Conservation (phyloP, 768 basidiomycete species). For the Coprinopsis cinerea region DNA sequence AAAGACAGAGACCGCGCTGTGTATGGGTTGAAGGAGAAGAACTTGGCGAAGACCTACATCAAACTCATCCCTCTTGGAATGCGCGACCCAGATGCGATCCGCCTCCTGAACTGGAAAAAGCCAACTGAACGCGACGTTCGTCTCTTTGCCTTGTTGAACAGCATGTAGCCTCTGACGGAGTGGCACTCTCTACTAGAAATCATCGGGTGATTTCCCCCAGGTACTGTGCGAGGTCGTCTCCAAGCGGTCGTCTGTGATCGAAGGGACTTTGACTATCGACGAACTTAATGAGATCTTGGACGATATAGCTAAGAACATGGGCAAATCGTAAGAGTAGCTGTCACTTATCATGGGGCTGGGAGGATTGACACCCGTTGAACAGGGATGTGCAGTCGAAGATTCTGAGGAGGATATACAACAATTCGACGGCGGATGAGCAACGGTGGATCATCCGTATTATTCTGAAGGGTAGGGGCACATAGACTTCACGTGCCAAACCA, state of each 20-base stretch:
- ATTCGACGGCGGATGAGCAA: slow-evolving; percentile 81
- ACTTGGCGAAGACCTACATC: slow-evolving; percentile 89
- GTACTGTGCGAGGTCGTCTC: slow-evolving; percentile 84
- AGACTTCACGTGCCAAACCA: neutral
- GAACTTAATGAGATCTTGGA: slow-evolving; percentile 81
- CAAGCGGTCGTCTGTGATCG: slow-evolving; percentile 75
- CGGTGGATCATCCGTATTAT: slow-evolving; percentile 96
- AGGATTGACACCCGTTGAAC: slow-evolving; percentile 12
- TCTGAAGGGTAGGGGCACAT: slow-evolving; percentile 63
- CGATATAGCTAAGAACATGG: slow-evolving; percentile 62
- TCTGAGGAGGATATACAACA: slow-evolving; percentile 71
- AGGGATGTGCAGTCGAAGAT: slow-evolving; percentile 76
- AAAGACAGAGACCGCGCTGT: slow-evolving; percentile 91
- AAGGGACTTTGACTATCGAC: slow-evolving; percentile 72
- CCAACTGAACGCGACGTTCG: slow-evolving; percentile 65
- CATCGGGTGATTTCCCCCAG: slow-evolving; percentile 83
- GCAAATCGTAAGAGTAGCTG: slow-evolving; percentile 59
- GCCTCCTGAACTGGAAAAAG: slow-evolving; percentile 87
- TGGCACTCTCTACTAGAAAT: slow-evolving; percentile 35
- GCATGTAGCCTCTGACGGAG: neutral
- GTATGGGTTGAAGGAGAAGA: slow-evolving; percentile 94
- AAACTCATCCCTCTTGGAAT: slow-evolving; percentile 79
- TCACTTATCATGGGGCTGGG: no score
- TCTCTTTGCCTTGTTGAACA: no score
- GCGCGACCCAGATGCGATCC: slow-evolving; percentile 74